These are phyloP conservation scores for Escovopsis sp. DNA, from an alignment of 2,329 filamentous ascomycete genomes.

Conservation along the genomic window DNA sequence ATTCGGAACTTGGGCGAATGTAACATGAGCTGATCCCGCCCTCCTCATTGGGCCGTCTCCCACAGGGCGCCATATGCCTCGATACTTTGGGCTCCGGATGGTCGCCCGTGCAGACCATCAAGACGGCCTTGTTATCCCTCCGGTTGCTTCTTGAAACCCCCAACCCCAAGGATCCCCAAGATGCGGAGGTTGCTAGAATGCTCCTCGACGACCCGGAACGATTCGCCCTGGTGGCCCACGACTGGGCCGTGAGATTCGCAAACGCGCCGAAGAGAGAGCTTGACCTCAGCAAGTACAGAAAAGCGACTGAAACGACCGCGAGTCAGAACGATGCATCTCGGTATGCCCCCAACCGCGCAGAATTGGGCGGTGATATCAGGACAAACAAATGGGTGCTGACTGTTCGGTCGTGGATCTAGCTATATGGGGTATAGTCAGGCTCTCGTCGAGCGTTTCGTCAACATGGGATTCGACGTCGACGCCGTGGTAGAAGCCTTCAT, in stretches of 20 bases:
- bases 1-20: too few species aligned
- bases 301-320: slow-evolving; percentile 29
- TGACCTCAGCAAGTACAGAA: slow-evolving; percentile 29
- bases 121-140: slow-evolving; percentile 82
- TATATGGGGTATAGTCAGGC: slow-evolving; percentile 81
- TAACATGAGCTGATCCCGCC: too few species aligned
- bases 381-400: not conserved
- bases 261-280: slow-evolving; percentile 46
- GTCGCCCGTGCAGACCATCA: slow-evolving; percentile 94
- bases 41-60: not conserved
- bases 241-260: slow-evolving; percentile 80
- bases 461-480: slow-evolving; percentile 84
- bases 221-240: slow-evolving; percentile 69
- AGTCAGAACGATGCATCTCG: slow-evolving; percentile 10
- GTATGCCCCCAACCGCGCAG: slow-evolving; percentile 11
- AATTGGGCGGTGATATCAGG: not conserved
- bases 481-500: slow-evolving; percentile 75
- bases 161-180: slow-evolving; percentile 92
- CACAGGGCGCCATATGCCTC: slow-evolving; percentile 89
- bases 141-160: slow-evolving; percentile 87
- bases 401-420: slow-evolving; percentile 26
- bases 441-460: slow-evolving; percentile 68
- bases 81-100: slow-evolving; percentile 81
- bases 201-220: slow-evolving; percentile 62
- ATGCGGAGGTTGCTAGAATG: slow-evolving; percentile 89